A percentile compares a stretch with the other conserved stretches of the same genome.
These are phyloP conservation scores for Nothophytophthora sp. DNA, from an alignment of 352 stramenopile species.

Conservation along the genomic window DNA sequence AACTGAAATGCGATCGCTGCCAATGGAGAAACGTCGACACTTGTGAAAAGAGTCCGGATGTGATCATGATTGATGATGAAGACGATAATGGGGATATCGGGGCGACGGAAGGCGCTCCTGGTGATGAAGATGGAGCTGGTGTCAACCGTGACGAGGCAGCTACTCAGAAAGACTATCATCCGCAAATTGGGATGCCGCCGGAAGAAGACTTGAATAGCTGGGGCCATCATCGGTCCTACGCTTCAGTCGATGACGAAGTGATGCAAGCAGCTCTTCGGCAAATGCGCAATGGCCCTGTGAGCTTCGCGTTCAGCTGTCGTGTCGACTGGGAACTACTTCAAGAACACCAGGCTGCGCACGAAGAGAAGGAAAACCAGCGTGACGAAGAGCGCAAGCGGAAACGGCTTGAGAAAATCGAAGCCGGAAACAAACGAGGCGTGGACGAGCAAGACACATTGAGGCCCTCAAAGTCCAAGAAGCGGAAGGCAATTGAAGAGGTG, in stretches of 20 bases:
- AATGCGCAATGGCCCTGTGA: conserved; percentile 57
- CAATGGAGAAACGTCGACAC: conserved; percentile 73
- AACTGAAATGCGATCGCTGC: conserved; percentile 96
- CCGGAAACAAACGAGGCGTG: conserved; percentile 30
- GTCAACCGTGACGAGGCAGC: no score
- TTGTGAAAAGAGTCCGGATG: conserved; percentile 1
- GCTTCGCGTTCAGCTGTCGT: conserved; percentile 97
- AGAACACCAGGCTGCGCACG: conserved; percentile 77
- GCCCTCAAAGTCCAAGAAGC: conserved; percentile 32
- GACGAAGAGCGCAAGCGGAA: conserved; percentile 80
- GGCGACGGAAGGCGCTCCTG: conserved; percentile 4
- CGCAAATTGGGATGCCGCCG: conserved; percentile 92
- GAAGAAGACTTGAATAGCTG: conserved; percentile 98
- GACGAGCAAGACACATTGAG: conserved; percentile 30
- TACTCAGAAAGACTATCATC: conserved; percentile 67
- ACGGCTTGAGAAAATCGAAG: conserved; percentile 63
- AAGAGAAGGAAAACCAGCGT: conserved; percentile 68
- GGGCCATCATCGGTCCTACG: conserved; percentile 95
- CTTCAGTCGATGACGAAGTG: conserved; percentile 96
- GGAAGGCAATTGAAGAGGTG: conserved; percentile 37
- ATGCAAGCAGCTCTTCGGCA: conserved; percentile 91
- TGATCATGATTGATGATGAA: conserved; percentile 55
- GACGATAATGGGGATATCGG: conserved; percentile 31
- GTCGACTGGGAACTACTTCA: conserved; percentile 96
- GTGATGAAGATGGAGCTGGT: conserved; percentile 14